Evolutionary conservation across 345 rosid species (phyloP).

Genomic region (Melaleuca quinquenervia): DNA sequence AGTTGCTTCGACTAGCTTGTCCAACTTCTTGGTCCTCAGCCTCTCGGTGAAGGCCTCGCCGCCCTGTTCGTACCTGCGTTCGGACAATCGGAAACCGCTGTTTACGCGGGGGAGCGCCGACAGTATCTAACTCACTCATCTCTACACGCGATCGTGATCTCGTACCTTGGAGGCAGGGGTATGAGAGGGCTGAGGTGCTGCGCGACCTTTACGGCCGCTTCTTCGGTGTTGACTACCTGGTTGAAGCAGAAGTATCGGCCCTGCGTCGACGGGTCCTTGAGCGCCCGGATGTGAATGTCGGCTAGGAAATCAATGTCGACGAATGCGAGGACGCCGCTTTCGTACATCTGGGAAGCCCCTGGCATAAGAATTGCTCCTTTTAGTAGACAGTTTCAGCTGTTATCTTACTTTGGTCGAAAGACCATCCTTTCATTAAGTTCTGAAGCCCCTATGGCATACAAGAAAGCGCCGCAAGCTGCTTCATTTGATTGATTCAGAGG

Average conservation of each 20-base stretch:
- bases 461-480: not conserved
- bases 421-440: not conserved
- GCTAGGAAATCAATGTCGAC: constrained; percentile 55
- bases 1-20: constrained; percentile 52
- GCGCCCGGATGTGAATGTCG: constrained; percentile 59
- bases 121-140: not conserved
- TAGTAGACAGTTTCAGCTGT: not conserved
- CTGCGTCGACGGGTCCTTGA: constrained; percentile 49
- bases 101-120: not conserved
- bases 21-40: constrained; percentile 51
- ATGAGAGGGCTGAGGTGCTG: constrained; percentile 52
- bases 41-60: constrained; percentile 47
- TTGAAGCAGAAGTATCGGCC: constrained; percentile 84
- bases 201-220: constrained; percentile 51
- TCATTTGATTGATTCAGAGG: not conserved
- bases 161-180: constrained; percentile 53
- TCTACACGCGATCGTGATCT: not conserved
- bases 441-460: not conserved
- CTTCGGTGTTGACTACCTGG: constrained; percentile 46
- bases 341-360: constrained; percentile 86
- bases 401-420: not conserved
- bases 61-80: constrained; percentile 47
- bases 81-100: not conserved
- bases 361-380: not conserved
- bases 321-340: constrained; percentile 60